Evolutionary conservation across 257 asterid species (phyloP), one percentile per base, ranked within the genome.

Genomic region (Fraxinus excelsior): DNA sequence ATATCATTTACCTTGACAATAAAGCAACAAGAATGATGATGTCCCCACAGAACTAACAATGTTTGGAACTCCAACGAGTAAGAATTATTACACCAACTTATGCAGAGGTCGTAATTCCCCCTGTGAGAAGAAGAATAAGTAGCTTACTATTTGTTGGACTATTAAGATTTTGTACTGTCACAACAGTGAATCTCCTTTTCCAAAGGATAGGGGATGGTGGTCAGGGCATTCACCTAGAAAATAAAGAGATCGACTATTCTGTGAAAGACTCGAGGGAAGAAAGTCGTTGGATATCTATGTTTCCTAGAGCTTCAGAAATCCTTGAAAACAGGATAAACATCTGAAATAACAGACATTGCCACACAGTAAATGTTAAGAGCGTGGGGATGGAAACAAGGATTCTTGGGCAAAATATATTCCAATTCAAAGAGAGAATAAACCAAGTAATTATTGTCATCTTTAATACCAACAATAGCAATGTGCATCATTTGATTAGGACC

Each of bases 11-110:
- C 71, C 37, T 67, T 18, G 40, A 49, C 65, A 69, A 67, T 58
- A 25, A 35, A 69, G 66, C 77, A 67, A 34, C 67, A 56, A 66
- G 60, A 31, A 79, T 49, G 49, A 53, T 69, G 72, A 68, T 40
- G 51, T 71, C 53, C 64, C 28, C 28, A 31, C 16, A 42, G 49
- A 14, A 70, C 60, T 11, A 49, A 74, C 68, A 66, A 9, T 29
- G 23, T 35, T 75, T 51, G 11, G 65, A 56, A 56, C 26, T n/a
- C 28, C 65, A n/a, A 51, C 23, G 3, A 56, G 26, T 19, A 56
- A 56, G 13, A 56, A 56, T 2, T n/a, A n/a, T 56, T 56, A 56
- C 26, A 18, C 21, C n/a, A n/a, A 19, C 25, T 53, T n/a, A 56
- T n/a, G 26, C 65, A 56, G 28, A n/a, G 65, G 26, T 56, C 26